Base-by-base conservation (phyloP, 1,284 basidiomycete genomes). In the Cutaneotrichosporon sp. region DNA sequence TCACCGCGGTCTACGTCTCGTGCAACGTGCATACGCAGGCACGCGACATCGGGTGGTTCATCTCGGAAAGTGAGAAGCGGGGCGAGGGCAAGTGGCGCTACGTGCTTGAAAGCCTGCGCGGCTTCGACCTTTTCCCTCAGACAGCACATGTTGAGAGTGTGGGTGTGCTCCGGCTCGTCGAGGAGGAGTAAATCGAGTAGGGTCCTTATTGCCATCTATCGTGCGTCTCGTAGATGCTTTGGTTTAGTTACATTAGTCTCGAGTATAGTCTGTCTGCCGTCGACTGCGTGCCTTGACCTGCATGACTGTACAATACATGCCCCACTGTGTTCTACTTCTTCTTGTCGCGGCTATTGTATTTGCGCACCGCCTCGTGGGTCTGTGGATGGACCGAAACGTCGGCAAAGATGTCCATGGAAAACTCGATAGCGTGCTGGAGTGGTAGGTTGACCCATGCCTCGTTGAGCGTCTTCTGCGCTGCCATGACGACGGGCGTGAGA, bases 51-150 rank as follows among this genome's bases (percentile, higher is more conserved):
- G 47, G 54, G 26, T 56, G 49, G 48, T 48, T 65, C 39, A 53
- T 66, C 34, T 49, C 56, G 22, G 59, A 62, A 55, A 48, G 48
- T 33, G 51, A 56, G 51, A 46, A 34, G 35, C 65, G 60, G 46
- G 52, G 54, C 8, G 53, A 52, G 54, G 59, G 59, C 23, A 50
- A 55, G 49, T 59, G 54, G 58, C 37, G 63, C n/a, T 75, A 75
- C 47, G 78, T 79, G 52, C 64, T 94, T 62, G 86, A 90, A 75
- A 88, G 83, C 66, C 66, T 94, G 62, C 76, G 87, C 59, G 91
- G 90, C 18, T 89, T 93, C 60, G 91, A 96, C 77, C 72, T 96
- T 46, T 96, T 96, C 77, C 90, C 91, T 9, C 90, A 72, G 69
- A 72, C 69, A 4, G 67, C 69, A 8, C 59, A 61, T 33, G 59